Base-by-base conservation (phyloP, 2,329 filamentous ascomycete species). In the Fusarium sp. region DNA sequence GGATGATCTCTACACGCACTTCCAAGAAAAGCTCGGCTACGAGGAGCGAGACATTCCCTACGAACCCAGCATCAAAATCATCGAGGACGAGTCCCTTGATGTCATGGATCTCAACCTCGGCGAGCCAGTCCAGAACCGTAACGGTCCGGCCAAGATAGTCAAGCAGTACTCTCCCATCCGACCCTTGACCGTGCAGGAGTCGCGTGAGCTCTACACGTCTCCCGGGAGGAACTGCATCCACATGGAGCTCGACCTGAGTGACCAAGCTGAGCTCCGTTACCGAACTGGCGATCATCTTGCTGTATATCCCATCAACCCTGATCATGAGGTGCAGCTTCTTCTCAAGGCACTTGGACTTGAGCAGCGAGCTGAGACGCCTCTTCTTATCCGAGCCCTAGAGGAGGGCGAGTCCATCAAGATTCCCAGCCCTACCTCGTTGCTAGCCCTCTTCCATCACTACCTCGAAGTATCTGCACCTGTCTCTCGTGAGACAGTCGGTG, bases 361-460 rank as follows among this genome's bases (percentile, higher is more conserved):
- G 36, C 57, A 65, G 3, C 49, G 65, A 34, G 64, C 73, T 11
- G 65, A 75, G 10, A 73, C 61, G 2, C 71, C 77, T 4, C 64
- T 77, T 10, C 67, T 70, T 0, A 61, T 78, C 6, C 70, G 68
- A 9, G 34, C 73, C 8, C 27, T 75, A 1, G 75, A 75, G 10
- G 61, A 70, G 20, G 64, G 63, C 2, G 56, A 55, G 2, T 10
- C 61, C 9, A 58, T 58, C 59, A 64, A 75, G 64, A 64, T 83
- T 0, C 82, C 81, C 2, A 80, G 78, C 2, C 80, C 80, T 0
- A 82, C 79, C 0, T 81, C 80, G 0, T 68, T 79, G 4, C 68
- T 78, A 1, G 78, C 79, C 0, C 76, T 82, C 4, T 79, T 85
- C 66, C 74, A 77, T 5, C 77, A 83, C 65, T 82, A 85, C 58